Evolutionary conservation across 257 asterid species (phyloP), one percentile per base, ranked within the genome.

Genomic region (Apocynum venetum): DNA sequence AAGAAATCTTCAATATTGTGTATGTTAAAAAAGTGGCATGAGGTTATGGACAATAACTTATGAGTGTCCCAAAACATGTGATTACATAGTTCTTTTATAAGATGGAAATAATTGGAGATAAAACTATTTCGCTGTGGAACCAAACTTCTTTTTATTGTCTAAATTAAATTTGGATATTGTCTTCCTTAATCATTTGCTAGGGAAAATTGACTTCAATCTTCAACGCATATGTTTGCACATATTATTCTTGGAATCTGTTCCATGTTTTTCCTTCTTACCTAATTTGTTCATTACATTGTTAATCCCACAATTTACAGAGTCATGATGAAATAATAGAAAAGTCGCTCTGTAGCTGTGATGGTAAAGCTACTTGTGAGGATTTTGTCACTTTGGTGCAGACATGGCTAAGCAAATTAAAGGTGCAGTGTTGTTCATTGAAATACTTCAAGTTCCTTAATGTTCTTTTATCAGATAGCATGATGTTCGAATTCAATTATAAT

Each of bases 351-450:
- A 89, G 87, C 81, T 70, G 20, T 76, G 96, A 93, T 84, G 96
- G 97, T 79, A 87, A 94, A 79, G 84, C 81, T 53, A 80, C 78
- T 81, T 95, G 97, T 76, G 93, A 87, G 73, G 99, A 95, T 88
- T 93, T 95, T 72, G 93, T 95, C 82, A 85, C 90, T 83, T 85
- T 82, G 85, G 98, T 84, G 77, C 96, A 88, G 78, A 68, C 86
- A 64, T 93, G 98, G 97, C 82, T 95, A 76, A 86, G 80, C 78
- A 95, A 91, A 84, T 80, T 95, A 80, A 93, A 93, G 98, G 99
- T 95, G 57, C 65, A 71, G 4, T 79, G 51, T 71, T 31, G 36
- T 68, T 82, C 65, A 73, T 80, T 75, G 74, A 43, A 70, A 11
- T 67, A 40, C 72, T 74, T 52, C 59, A 53, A 59, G 47, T 79